Conservation (phyloP, 1,284 basidiomycete species). For the Tylopilus sp. region DNA sequence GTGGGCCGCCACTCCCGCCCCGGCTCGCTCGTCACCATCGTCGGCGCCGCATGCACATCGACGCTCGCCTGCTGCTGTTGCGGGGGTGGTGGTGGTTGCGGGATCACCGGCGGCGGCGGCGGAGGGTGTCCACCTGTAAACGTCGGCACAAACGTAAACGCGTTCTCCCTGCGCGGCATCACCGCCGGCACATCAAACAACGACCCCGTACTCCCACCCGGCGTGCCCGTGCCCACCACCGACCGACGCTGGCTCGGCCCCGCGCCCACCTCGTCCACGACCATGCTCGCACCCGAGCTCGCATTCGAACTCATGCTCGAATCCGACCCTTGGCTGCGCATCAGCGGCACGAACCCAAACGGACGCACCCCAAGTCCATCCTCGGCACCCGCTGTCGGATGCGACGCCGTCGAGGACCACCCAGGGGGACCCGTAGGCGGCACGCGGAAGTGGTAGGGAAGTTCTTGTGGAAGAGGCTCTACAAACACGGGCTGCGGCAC, state of each 20-base stretch:
- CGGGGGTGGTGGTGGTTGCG: background rate
- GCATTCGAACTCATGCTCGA: constrained; percentile 18
- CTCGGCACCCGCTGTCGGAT: background rate
- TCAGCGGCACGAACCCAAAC: constrained; percentile 14
- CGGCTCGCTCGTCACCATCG: constrained; percentile 14
- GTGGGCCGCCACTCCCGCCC: constrained; percentile 13
- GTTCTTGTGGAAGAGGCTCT: constrained; percentile 9
- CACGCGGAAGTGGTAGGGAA: constrained; percentile 9
- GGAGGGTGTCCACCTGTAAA: background rate
- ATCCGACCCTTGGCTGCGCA: constrained; percentile 19
- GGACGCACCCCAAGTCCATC: constrained; percentile 14
- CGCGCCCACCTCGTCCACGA: constrained; percentile 10
- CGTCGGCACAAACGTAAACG: constrained; percentile 13
- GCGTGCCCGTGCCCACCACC: background rate
- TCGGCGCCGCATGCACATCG: constrained; percentile 5
- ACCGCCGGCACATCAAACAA: constrained; percentile 11
- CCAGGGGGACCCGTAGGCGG: constrained; percentile 9
- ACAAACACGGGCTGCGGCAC: background rate
- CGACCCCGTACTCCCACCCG: background rate
- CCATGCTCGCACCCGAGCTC: constrained; percentile 8
- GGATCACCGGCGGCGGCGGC: background rate
- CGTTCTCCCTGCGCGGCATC: constrained; percentile 10
- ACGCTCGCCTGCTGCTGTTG: constrained; percentile 3
- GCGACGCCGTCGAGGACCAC: background rate
- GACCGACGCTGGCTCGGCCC: constrained; percentile 14